Conservation (phyloP, 1,139 yeast species). For the Suhomyces bolitotheri region DNA sequence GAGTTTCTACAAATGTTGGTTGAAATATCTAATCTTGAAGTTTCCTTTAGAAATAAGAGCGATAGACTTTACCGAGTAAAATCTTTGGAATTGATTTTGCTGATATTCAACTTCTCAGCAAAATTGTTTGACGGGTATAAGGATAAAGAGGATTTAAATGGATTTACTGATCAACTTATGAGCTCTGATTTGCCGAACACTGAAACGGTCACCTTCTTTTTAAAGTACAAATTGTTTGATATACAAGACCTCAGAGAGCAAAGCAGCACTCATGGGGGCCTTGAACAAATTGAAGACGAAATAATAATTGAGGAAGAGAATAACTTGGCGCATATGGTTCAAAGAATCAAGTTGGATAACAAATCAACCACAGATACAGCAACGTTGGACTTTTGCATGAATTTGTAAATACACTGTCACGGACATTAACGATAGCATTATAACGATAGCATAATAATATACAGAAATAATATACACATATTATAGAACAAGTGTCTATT, state of each 20-base stretch:
- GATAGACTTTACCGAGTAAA: constrained; percentile 11
- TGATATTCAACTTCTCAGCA: constrained; percentile 11
- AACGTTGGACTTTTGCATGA: neutral
- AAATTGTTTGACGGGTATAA: constrained; percentile 36
- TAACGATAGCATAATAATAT: constrained; percentile 1
- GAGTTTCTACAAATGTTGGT: constrained; percentile 25
- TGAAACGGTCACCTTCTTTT: constrained; percentile 7
- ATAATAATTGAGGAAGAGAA: constrained; percentile 2
- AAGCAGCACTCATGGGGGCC: neutral
- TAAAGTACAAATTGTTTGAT: constrained; percentile 14
- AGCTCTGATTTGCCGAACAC: neutral
- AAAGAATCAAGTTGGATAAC: neutral
- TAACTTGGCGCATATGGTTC: neutral
- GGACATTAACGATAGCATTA: neutral
- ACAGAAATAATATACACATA: neutral
- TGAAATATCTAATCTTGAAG: constrained; percentile 17
- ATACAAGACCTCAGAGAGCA: constrained; percentile 12
- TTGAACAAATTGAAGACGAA: neutral
- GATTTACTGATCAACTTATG: constrained; percentile 9
- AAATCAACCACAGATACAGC: neutral
- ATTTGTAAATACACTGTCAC: neutral
- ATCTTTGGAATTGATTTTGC: constrained; percentile 9
- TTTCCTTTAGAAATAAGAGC: constrained; percentile 2
- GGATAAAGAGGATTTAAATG: constrained; percentile 24
- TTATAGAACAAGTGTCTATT: constrained; percentile 13